phyloP scores from a whole-genome alignment of 768 basidiomycete species.

The Dendrothele bispora region DNA sequence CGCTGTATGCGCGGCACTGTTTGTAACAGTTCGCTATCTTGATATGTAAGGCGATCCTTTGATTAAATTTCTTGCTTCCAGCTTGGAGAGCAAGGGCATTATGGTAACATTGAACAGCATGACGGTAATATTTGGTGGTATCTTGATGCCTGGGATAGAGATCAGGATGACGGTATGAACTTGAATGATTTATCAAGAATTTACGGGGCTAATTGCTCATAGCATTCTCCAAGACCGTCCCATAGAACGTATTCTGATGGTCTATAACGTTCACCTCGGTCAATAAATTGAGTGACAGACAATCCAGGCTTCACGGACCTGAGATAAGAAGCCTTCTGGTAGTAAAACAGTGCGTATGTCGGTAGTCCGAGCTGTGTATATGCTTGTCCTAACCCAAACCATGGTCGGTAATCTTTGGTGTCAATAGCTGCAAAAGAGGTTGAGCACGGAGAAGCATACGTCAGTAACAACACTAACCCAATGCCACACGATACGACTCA shows the following conservation, averaged over 20 bases:
- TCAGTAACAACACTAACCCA: slow-evolving; percentile 61
- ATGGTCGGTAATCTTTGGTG: slow-evolving; percentile 78
- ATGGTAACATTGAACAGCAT: neutral
- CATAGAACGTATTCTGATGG: slow-evolving; percentile 4
- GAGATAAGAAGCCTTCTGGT: slow-evolving; percentile 5
- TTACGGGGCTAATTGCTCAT: neutral
- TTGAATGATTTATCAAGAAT: neutral
- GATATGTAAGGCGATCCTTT: neutral
- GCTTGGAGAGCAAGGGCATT: neutral
- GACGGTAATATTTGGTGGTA: neutral
- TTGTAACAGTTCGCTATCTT: neutral
- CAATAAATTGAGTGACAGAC: neutral
- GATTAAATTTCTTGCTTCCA: no score
- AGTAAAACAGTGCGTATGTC: slow-evolving; percentile 72
- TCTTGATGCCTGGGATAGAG: neutral
- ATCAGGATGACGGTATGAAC: neutral
- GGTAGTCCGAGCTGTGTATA: slow-evolving; percentile 80
- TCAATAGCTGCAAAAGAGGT: slow-evolving; percentile 55
- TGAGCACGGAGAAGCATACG: neutral
- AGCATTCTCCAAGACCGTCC: slow-evolving; percentile 7
- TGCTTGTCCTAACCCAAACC: slow-evolving; percentile 82
- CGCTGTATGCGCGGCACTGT: neutral
- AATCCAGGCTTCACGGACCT: neutral
- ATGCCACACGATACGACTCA: slow-evolving; percentile 78
- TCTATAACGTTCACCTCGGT: neutral